A percentile compares a stretch with the other conserved stretches of the same genome.
Evolutionary conservation across 1,284 basidiomycete species (phyloP).

Genomic region (Clitocybe nebularis): DNA sequence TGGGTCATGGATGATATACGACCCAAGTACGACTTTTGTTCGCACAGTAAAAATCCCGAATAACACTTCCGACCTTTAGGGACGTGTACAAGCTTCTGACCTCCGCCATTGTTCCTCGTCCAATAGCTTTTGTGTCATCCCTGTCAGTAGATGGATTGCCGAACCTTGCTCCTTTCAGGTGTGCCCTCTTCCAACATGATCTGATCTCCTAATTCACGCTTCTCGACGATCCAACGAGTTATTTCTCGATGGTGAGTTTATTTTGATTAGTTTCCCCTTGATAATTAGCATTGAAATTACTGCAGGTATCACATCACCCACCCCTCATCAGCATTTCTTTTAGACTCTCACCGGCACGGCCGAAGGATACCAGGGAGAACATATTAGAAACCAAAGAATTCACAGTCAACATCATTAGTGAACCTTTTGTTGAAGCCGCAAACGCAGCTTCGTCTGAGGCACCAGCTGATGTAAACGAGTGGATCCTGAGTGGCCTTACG

Average conservation of each 20-base stretch:
- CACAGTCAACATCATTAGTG: slow-evolving; percentile 74
- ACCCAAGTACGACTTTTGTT: no score
- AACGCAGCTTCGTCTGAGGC: slow-evolving; percentile 68
- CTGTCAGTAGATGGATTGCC: slow-evolving; percentile 48
- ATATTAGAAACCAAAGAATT: slow-evolving; percentile 68
- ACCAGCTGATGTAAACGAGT: slow-evolving; percentile 65
- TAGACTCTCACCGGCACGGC: slow-evolving; percentile 34
- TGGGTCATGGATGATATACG: slow-evolving; percentile 38
- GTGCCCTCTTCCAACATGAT: slow-evolving; percentile 9
- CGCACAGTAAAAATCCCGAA: no score
- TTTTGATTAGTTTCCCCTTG: slow-evolving; percentile 15
- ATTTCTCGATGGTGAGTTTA: slow-evolving; percentile 53
- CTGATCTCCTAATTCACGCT: background rate
- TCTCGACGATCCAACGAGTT: slow-evolving; percentile 29
- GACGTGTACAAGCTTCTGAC: slow-evolving; percentile 59
- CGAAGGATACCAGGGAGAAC: slow-evolving; percentile 68
- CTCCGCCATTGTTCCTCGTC: slow-evolving; percentile 66
- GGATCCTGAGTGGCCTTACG: slow-evolving; percentile 71
- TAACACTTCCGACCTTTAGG: background rate
- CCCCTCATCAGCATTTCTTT: slow-evolving; percentile 66
- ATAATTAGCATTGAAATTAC: background rate
- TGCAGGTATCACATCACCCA: slow-evolving; percentile 56
- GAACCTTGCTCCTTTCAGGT: slow-evolving; percentile 71
- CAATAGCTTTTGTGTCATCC: slow-evolving; percentile 73
- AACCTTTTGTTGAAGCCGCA: slow-evolving; percentile 69